Evolutionary conservation across 306 rosid genomes (phyloP).

Genomic region (Lathyrus sativus): DNA sequence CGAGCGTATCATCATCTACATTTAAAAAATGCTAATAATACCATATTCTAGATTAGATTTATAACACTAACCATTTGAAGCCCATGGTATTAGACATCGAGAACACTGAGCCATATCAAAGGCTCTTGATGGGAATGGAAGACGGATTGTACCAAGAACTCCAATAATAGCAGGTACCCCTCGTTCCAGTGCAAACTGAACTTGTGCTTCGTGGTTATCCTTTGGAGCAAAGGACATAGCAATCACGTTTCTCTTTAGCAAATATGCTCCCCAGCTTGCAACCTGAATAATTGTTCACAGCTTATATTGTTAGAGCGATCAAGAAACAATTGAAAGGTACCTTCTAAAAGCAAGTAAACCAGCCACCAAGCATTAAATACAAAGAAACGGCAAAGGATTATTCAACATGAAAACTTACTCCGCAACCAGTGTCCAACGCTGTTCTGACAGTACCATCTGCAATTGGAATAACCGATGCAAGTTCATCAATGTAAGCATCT

Average conservation of each 20-base stretch:
- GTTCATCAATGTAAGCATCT: conserved; percentile 88
- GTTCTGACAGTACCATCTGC: conserved; percentile 87
- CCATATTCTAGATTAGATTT: conserved; percentile 23
- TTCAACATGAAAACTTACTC: conserved; percentile 50
- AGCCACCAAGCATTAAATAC: conserved; percentile 26
- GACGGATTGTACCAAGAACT: conserved; percentile 84
- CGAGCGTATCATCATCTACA: neutral
- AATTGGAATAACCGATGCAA: conserved; percentile 83
- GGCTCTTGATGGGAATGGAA: conserved; percentile 91
- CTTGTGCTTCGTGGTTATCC: conserved; percentile 99
- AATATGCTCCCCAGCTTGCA: conserved; percentile 99
- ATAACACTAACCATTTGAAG: conserved; percentile 71
- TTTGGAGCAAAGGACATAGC: conserved; percentile 96
- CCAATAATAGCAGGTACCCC: conserved; percentile 96
- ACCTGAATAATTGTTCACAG: conserved; percentile 59
- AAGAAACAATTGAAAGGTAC: conserved; percentile 29
- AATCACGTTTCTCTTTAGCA: conserved; percentile 82
- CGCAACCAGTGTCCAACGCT: conserved; percentile 95
- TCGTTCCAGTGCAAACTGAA: conserved; percentile 95
- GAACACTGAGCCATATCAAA: conserved; percentile 99
- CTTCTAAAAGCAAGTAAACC: conserved; percentile 29
- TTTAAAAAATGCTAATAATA: neutral
- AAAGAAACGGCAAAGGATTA: conserved; percentile 7
- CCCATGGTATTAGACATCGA: conserved; percentile 93
- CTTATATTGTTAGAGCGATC: conserved; percentile 42